phyloP scores from a whole-genome alignment of 495 filamentous ascomycete species.

The Trichocladium uniseriatum region DNA sequence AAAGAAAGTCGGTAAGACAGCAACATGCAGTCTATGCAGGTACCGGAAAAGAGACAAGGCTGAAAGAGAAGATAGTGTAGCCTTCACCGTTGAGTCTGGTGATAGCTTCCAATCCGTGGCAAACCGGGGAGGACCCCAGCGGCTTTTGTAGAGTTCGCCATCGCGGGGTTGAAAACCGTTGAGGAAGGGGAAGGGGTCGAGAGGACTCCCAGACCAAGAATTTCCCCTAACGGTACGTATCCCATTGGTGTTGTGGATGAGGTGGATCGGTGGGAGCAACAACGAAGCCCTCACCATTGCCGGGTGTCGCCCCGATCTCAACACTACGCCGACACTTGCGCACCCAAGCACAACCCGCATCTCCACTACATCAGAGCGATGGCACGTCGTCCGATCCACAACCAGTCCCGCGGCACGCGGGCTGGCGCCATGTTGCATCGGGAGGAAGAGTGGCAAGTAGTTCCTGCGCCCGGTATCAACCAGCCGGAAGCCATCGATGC shows the following conservation, averaged over 20 bases:
- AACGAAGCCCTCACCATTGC: neutral
- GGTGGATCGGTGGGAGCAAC: neutral
- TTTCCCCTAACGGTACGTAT: conserved; percentile 15
- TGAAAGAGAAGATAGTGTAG: conserved; percentile 25
- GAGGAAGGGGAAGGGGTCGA: conserved; percentile 1
- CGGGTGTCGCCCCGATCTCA: neutral
- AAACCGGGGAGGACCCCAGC: conserved; percentile 9
- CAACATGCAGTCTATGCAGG: conserved; percentile 16
- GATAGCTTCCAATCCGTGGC: conserved; percentile 19
- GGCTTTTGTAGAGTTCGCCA: conserved; percentile 28
- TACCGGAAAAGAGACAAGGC: conserved; percentile 14
- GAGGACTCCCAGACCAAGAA: conserved; percentile 5
- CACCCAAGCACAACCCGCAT: neutral
- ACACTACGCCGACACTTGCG: neutral
- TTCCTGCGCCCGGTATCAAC: conserved; percentile 6
- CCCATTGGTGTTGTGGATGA: neutral
- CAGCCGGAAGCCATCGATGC: conserved; percentile 5
- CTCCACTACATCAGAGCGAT: neutral
- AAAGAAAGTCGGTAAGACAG: conserved; percentile 4
- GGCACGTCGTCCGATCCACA: neutral
- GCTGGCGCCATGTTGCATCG: conserved; percentile 14
- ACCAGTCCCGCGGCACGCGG: conserved; percentile 14
- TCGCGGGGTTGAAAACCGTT: conserved; percentile 10
- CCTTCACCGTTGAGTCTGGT: conserved; percentile 7
- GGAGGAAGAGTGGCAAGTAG: neutral